These are phyloP conservation scores for Cladosporium sphaerospermum DNA, from an alignment of 2,329 filamentous ascomycete species.

Conservation along the genomic window DNA sequence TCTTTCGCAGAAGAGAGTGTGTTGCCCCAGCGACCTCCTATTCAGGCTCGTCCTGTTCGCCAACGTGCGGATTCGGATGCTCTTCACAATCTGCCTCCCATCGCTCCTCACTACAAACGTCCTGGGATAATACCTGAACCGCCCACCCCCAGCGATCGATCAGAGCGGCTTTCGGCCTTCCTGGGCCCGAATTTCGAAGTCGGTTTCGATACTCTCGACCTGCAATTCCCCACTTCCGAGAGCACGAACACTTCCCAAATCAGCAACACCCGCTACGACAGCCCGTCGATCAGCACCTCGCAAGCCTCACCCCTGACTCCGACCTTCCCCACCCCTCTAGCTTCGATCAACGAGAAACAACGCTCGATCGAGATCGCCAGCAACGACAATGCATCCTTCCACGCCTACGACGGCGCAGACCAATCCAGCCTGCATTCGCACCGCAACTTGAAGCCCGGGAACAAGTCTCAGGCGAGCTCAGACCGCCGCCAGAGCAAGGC, in stretches of 20 bases:
- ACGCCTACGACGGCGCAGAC: slow-evolving; percentile 3
- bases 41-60: background rate
- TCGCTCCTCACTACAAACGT: background rate
- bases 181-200: slow-evolving; percentile 12
- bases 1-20: slow-evolving; percentile 4
- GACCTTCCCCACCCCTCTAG: slow-evolving; percentile 12
- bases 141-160: slow-evolving; percentile 3
- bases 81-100: slow-evolving; percentile 1
- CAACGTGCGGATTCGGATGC: slow-evolving; percentile 4
- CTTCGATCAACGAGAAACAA: slow-evolving; percentile 4
- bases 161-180: slow-evolving; percentile 2
- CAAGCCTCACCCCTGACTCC: slow-evolving; percentile 21
- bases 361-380: slow-evolving; percentile 9
- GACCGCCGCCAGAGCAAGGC: background rate
- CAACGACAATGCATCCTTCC: background rate
- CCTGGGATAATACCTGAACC: background rate
- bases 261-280: slow-evolving; percentile 8
- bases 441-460: background rate
- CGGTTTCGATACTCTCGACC: slow-evolving; percentile 5
- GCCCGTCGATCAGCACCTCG: slow-evolving; percentile 18
- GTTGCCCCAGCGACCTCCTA: background rate
- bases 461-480: background rate
- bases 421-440: slow-evolving; percentile 7
- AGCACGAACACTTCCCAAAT: slow-evolving; percentile 6
- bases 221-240: slow-evolving; percentile 3